Evolutionary conservation across 1,139 yeast genomes (phyloP), one percentile per base, ranked within the genome.

Genomic region (Meyerozyma sp.): DNA sequence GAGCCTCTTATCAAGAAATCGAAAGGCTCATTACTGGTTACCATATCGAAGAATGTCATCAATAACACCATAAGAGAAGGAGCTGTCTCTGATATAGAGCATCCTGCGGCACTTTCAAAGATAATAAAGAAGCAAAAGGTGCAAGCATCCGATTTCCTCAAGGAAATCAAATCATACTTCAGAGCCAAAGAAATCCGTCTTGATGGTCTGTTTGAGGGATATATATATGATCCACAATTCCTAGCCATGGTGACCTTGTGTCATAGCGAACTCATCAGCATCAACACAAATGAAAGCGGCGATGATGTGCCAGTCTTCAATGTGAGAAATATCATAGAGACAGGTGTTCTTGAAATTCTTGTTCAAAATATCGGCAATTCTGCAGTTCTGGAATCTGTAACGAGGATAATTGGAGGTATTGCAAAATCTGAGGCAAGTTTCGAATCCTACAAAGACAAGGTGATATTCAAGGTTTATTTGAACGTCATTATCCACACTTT

Each of bases 171-270:
- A 14, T 8, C 34, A 13, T 13, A 13, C 10, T 36, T 14, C n/a
- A 11, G 8, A 8, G 21, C 23, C 13, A 36, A 13, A 8, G 40
- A 29, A 16, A 8, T 11, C 29, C n/a, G 23, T 32, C 13, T 14
- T 34, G 13, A 34, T 10, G 14, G 13, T n/a, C 40, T 48, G 1
- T 48, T 53, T 37, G 50, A 51, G 6, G 48, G 57, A 4, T 61
- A 68, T 0, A 50, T 63, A 2, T 85, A 85, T 55, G 91, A 85
- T 56, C 72, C 80, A 21, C 79, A 82, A 50, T 83, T 85, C 50
- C 54, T 85, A 26, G 55, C 82, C 51, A 65, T 84, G 49, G 57
- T 81, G 49, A 62, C 81, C 11, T 58, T 83, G 35, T 82, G 81
- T 56, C 83, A 81, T 53, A 81, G 77, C 5, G 90, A 84, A 47